Evolutionary conservation across 345 rosid genomes (phyloP).

Genomic region (Reutealis trisperma): DNA sequence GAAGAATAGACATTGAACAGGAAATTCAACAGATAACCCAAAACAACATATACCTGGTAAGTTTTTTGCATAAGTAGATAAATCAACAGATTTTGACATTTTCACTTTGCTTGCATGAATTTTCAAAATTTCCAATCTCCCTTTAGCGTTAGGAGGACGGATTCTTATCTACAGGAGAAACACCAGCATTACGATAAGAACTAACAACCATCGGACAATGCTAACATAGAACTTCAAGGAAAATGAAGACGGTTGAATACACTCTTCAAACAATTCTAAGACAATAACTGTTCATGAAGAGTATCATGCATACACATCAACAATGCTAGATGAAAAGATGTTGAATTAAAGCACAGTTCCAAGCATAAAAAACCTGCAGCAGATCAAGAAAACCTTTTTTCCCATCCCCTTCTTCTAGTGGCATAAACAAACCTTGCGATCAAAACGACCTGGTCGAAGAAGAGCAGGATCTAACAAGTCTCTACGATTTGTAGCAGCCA

Average conservation of each 20-base stretch:
- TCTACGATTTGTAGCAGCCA: conserved; percentile 93
- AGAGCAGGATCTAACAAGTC: conserved; percentile 94
- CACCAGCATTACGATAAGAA: conserved; percentile 7
- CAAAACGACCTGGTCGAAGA: conserved; percentile 95
- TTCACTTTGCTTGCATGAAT: conserved; percentile 91
- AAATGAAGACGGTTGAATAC: conserved; percentile 9
- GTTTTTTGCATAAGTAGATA: conserved; percentile 75
- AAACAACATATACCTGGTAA: conserved; percentile 67
- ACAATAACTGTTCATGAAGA: neutral
- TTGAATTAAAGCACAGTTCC: neutral
- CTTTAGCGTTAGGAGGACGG: conserved; percentile 93
- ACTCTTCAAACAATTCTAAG: neutral
- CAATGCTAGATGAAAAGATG: neutral
- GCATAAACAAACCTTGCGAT: conserved; percentile 75
- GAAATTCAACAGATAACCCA: conserved; percentile 6
- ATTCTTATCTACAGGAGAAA: conserved; percentile 60
- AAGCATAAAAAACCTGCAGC: conserved; percentile 7
- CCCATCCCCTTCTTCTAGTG: conserved; percentile 4
- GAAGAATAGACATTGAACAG: conserved; percentile 24
- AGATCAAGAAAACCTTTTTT: neutral
- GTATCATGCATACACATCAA: neutral
- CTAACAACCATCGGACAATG: neutral
- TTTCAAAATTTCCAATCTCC: conserved; percentile 75
- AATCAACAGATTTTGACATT: conserved; percentile 89
- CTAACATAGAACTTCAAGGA: neutral